Evolutionary conservation across 1,139 yeast genomes (phyloP).

Genomic region (Kurtzmaniella quercitrusa): DNA sequence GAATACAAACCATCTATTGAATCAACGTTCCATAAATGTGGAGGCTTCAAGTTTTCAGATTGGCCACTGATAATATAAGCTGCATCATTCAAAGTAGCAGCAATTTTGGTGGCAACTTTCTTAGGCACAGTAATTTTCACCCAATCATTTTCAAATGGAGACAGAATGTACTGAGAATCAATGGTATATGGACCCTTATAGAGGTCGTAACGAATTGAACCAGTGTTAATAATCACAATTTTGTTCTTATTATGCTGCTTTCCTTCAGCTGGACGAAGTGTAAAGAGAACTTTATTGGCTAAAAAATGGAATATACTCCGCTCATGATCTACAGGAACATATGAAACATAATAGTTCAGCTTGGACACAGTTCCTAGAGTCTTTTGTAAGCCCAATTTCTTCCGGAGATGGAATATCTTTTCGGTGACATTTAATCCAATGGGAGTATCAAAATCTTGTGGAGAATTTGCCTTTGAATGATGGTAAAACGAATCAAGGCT

Average conservation of each 20-base stretch:
- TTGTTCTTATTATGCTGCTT: conserved; percentile 33
- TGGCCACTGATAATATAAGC: conserved; percentile 36
- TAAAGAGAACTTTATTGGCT: conserved; percentile 54
- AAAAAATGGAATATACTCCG: conserved; percentile 60
- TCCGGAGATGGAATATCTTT: conserved; percentile 42
- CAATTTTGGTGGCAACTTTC: conserved; percentile 42
- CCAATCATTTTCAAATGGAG: conserved; percentile 88
- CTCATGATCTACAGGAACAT: conserved; percentile 61
- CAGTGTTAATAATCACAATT: conserved; percentile 73
- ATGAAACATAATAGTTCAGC: conserved; percentile 57
- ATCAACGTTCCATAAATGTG: conserved; percentile 1
- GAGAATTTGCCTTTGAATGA: conserved; percentile 43
- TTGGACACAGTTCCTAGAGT: conserved; percentile 62
- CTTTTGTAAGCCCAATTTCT: conserved; percentile 49
- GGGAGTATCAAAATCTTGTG: conserved; percentile 38
- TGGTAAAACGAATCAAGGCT: conserved; percentile 62
- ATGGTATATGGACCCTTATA: conserved; percentile 80
- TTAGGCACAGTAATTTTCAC: conserved; percentile 51
- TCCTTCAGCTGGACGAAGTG: conserved; percentile 26
- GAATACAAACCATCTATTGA: not conserved
- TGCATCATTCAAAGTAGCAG: conserved; percentile 46
- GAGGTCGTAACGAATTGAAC: conserved; percentile 83
- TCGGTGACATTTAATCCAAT: conserved; percentile 48
- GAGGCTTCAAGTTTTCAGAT: conserved; percentile 1
- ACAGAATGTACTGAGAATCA: conserved; percentile 77